A percentile compares a stretch with the other conserved stretches of the same genome.
phyloP scores from a whole-genome alignment of 768 basidiomycete genomes.

The Pleurotus platypus region DNA sequence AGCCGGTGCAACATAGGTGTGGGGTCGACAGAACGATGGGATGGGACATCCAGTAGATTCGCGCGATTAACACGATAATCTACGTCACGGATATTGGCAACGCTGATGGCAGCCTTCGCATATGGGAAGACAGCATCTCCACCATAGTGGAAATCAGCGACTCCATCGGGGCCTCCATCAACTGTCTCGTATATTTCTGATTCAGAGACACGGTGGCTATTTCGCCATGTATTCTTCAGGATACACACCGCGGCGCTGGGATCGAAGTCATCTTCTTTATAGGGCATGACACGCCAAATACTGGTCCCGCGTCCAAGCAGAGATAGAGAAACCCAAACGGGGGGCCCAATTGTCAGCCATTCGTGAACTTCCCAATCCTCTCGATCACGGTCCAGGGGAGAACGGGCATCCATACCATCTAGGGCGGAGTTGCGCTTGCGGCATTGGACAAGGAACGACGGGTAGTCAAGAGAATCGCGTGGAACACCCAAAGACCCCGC shows the following conservation, averaged over 20 bases:
- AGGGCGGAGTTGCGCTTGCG: too few species aligned
- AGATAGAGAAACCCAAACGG: too few species aligned
- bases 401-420: too few species aligned
- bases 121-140: conserved; percentile 9
- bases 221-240: conserved; percentile 14
- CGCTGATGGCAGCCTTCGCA: not conserved
- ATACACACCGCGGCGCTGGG: not conserved
- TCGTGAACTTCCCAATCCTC: too few species aligned
- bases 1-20: conserved; percentile 14
- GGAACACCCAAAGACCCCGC: too few species aligned
- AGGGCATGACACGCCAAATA: conserved; percentile 11
- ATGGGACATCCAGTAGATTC: not conserved
- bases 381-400: too few species aligned
- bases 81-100: too few species aligned
- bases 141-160: conserved; percentile 14
- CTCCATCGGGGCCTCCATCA: conserved; percentile 8
- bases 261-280: too few species aligned
- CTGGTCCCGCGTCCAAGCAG: conserved; percentile 5
- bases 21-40: not conserved
- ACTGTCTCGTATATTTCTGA: conserved; percentile 10
- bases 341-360: too few species aligned
- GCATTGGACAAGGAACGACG: too few species aligned
- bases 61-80: not conserved
- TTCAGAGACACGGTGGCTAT: conserved; percentile 8
- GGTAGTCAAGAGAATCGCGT: too few species aligned